Conservation (phyloP, 129 eudicot genomes). For the Pittosporum tobira region DNA sequence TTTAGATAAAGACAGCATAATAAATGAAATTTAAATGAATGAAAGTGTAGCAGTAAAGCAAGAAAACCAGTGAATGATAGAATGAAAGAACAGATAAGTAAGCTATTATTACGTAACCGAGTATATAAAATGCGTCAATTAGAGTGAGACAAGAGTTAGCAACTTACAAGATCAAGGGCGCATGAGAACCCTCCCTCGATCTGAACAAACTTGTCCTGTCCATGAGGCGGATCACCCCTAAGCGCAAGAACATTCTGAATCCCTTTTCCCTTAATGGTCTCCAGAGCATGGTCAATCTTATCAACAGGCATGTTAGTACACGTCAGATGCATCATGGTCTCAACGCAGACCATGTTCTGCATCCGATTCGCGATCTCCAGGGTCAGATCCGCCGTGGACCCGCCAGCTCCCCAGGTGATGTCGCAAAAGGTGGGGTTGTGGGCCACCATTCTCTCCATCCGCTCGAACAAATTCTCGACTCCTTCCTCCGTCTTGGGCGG, state of each 20-base stretch:
- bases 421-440: slow-evolving; percentile 91
- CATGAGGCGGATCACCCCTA: slow-evolving; percentile 97
- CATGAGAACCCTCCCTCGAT: slow-evolving; percentile 92
- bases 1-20: not conserved
- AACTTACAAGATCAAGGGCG: slow-evolving; percentile 77
- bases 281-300: slow-evolving; percentile 82
- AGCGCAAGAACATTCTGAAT: slow-evolving; percentile 93
- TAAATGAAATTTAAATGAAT: too few species aligned
- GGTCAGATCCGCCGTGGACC: slow-evolving; percentile 91
- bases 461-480: slow-evolving; percentile 78
- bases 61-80: too few species aligned
- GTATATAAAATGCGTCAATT: not conserved
- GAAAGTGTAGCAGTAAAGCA: too few species aligned
- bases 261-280: slow-evolving; percentile 65
- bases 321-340: slow-evolving; percentile 97
- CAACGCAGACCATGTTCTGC: slow-evolving; percentile 97
- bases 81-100: not conserved
- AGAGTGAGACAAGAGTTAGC: not conserved
- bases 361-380: slow-evolving; percentile 83
- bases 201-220: slow-evolving; percentile 94
- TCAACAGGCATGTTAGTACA: slow-evolving; percentile 97
- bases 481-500: slow-evolving; percentile 99
- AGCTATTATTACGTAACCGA: too few species aligned
- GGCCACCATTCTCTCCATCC: slow-evolving; percentile 96
- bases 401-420: slow-evolving; percentile 99